Evolutionary conservation across 495 filamentous ascomycete genomes (phyloP).

Genomic region (Acidiella bohemica): DNA sequence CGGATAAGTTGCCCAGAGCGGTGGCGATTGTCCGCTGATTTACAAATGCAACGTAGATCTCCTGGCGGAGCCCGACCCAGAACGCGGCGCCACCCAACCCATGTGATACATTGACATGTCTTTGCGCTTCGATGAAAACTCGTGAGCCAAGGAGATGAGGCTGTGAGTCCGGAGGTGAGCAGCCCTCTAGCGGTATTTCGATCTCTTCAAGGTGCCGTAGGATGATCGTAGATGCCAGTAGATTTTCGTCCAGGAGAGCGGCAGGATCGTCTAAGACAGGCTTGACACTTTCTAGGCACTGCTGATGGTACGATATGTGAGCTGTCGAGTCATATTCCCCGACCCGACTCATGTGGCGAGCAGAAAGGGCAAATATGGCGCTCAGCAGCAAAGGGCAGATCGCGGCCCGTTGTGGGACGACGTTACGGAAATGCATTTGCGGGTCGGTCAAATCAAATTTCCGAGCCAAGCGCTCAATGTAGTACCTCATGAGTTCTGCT

Average conservation of each 20-base stretch:
- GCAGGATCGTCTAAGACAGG: conserved; percentile 34
- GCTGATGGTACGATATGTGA: conserved; percentile 12
- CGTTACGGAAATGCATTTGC: conserved; percentile 10
- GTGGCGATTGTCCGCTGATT: conserved; percentile 34
- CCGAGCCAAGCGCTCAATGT: conserved; percentile 11
- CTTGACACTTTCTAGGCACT: conserved; percentile 24
- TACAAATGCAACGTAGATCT: conserved; percentile 44
- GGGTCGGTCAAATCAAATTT: conserved; percentile 17
- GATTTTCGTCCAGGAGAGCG: conserved; percentile 43
- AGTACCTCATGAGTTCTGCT: conserved; percentile 15
- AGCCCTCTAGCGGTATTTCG: conserved; percentile 32
- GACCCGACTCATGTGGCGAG: conserved; percentile 12
- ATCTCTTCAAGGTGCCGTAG: conserved; percentile 49
- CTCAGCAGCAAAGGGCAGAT: conserved; percentile 15
- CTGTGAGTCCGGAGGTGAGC: conserved; percentile 31
- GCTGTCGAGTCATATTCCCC: conserved; percentile 10
- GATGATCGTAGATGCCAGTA: conserved; percentile 48
- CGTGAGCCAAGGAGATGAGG: conserved; percentile 41
- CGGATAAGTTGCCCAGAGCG: too few relatives aligned
- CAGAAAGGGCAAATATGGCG: conserved; percentile 14
- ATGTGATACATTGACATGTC: conserved; percentile 27
- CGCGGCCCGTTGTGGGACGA: conserved; percentile 16
- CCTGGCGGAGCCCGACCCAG: conserved; percentile 45
- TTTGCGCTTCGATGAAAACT: conserved; percentile 33
- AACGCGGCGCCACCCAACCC: conserved; percentile 39